Evolutionary conservation across 805 yeast genomes (phyloP).

Genomic region (Kurtzmaniella cleridarum): DNA sequence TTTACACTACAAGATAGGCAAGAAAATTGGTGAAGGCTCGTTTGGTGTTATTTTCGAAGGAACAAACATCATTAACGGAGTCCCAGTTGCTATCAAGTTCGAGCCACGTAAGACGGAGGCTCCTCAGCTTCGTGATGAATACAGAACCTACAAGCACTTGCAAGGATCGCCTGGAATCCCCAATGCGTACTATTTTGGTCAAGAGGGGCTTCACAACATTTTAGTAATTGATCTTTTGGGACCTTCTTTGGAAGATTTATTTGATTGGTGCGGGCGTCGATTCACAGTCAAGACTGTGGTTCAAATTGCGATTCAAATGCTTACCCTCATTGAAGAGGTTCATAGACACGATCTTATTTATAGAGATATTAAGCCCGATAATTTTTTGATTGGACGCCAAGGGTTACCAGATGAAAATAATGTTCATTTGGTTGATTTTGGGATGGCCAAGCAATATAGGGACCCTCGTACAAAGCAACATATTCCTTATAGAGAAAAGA

Average conservation of each 20-base stretch:
- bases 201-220: constrained; percentile 77
- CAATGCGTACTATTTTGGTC: constrained; percentile 80
- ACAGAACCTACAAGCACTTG: constrained; percentile 68
- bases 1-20: constrained; percentile 71
- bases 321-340: constrained; percentile 61
- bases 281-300: constrained; percentile 70
- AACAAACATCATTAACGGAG: constrained; percentile 60
- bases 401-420: constrained; percentile 57
- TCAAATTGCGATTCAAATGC: constrained; percentile 74
- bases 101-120: constrained; percentile 80
- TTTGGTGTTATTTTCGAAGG: constrained; percentile 85
- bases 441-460: constrained; percentile 82
- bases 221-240: constrained; percentile 73
- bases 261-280: constrained; percentile 83
- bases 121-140: constrained; percentile 78
- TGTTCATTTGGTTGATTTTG: constrained; percentile 74
- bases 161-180: constrained; percentile 71
- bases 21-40: constrained; percentile 84
- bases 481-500: constrained; percentile 76
- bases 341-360: constrained; percentile 75
- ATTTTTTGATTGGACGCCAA: constrained; percentile 66
- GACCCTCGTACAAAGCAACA: constrained; percentile 77
- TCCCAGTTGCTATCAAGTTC: constrained; percentile 70
- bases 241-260: constrained; percentile 76
- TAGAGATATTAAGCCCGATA: constrained; percentile 81